phyloP scores from a whole-genome alignment of 169 alveolate species.

The Sarcocystis neurona region DNA sequence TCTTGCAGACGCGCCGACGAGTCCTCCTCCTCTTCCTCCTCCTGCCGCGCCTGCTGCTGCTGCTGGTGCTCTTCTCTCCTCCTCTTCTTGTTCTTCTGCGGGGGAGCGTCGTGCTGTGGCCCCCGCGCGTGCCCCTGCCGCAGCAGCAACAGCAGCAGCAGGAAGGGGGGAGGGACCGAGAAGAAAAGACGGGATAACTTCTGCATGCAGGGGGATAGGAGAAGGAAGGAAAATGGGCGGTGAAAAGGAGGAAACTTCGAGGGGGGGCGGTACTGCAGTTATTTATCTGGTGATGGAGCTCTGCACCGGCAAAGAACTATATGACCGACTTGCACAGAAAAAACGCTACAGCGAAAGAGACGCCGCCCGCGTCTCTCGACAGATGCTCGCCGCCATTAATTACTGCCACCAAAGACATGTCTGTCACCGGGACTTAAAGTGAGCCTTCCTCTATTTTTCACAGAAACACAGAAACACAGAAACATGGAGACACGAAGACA shows the following conservation, averaged over 20 bases:
- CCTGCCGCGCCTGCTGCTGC: no score
- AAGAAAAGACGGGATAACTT: background rate
- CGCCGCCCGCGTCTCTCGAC: conserved; percentile 59
- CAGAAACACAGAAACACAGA: conserved; percentile 4
- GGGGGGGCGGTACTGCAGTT: no score
- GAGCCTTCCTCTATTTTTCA: background rate
- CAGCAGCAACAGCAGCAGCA: background rate
- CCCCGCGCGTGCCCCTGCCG: background rate
- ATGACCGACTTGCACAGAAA: conserved; percentile 74
- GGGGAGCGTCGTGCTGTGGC: no score
- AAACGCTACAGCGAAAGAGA: conserved; percentile 62
- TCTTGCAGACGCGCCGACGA: no score
- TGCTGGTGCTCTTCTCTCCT: no score
- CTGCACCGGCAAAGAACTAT: conserved; percentile 82
- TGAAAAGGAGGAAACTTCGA: no score
- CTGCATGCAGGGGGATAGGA: no score
- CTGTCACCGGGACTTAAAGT: conserved; percentile 68
- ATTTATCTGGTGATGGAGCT: conserved; percentile 68
- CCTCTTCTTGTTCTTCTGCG: no score
- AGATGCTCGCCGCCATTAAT: conserved; percentile 66
- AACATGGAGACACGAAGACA: background rate
- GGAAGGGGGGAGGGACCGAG: conserved; percentile 9
- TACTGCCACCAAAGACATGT: conserved; percentile 67
- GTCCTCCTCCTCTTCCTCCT: no score
- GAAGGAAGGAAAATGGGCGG: no score